A percentile compares a stretch with the other conserved stretches of the same genome.
These are phyloP conservation scores for Aspergillus melleus DNA, from an alignment of 2,329 filamentous ascomycete genomes.

Conservation along the genomic window DNA sequence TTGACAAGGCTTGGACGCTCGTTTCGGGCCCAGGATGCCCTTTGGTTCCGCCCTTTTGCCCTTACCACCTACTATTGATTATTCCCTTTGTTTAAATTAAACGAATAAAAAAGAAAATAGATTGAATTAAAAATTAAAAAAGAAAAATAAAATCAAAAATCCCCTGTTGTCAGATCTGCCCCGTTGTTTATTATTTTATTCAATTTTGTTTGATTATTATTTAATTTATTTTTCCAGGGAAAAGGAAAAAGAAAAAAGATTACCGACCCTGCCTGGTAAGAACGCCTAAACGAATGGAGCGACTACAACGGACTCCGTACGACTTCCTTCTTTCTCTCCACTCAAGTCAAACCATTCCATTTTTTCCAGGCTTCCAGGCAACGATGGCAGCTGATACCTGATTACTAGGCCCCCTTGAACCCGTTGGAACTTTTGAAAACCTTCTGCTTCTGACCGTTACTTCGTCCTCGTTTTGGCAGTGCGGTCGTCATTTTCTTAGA, in stretches of 20 bases:
- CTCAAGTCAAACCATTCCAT: not conserved
- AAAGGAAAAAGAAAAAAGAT: too few species aligned
- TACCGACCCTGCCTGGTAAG: not conserved
- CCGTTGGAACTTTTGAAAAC: not conserved
- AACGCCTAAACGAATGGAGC: not conserved
- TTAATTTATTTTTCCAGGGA: not conserved
- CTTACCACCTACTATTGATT: not conserved
- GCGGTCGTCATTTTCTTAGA: not conserved
- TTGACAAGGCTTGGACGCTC: constrained; percentile 11
- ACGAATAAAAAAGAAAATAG: too few species aligned
- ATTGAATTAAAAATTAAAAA: too few species aligned
- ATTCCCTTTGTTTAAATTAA: not conserved
- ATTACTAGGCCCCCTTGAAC: not conserved
- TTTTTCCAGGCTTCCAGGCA: constrained; percentile 1
- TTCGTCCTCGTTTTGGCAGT: not conserved
- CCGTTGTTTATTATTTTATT: not conserved
- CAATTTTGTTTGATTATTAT: not conserved
- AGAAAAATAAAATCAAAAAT: too few species aligned
- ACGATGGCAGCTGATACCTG: not conserved
- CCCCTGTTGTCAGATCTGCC: not conserved
- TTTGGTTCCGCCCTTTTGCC: constrained; percentile 2
- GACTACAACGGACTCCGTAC: too few species aligned
- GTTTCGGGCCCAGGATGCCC: constrained; percentile 4
- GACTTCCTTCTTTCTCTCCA: not conserved
- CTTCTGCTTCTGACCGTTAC: constrained; percentile 3